Evolutionary conservation across 2,329 filamentous ascomycete species (phyloP).

Genomic region (Mariannaea sp.): DNA sequence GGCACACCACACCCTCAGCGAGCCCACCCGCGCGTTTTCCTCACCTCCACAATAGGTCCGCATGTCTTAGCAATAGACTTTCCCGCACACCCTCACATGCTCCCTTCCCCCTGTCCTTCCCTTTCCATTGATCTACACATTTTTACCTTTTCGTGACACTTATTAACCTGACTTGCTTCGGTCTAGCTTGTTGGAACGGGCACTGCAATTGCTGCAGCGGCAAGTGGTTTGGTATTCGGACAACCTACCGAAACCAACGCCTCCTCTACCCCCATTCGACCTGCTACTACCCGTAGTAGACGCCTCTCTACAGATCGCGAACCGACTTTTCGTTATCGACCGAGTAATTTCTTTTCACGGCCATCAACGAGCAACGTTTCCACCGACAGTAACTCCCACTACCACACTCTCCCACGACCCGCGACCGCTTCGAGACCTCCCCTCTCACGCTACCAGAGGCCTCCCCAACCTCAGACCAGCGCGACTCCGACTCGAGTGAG

Average conservation of each 20-base stretch:
- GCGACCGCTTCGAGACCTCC: constrained; percentile 44
- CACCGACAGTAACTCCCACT: constrained; percentile 39
- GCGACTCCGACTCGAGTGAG: constrained; percentile 47
- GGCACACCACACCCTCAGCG: constrained; percentile 16
- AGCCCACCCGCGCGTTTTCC: constrained; percentile 22
- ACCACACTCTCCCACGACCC: constrained; percentile 39
- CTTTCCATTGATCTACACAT: constrained; percentile 25
- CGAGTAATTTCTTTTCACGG: constrained; percentile 43
- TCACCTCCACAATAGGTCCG: constrained; percentile 30
- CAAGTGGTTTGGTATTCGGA: constrained; percentile 63
- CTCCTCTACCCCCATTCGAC: constrained; percentile 37
- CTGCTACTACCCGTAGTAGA: constrained; percentile 37
- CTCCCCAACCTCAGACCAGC: constrained; percentile 47
- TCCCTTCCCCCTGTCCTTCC: constrained; percentile 22
- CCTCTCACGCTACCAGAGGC: constrained; percentile 45
- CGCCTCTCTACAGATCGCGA: constrained; percentile 44
- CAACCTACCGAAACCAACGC: constrained; percentile 53
- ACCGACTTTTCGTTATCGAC: constrained; percentile 36
- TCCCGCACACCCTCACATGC: constrained; percentile 26
- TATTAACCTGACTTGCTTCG: constrained; percentile 30
- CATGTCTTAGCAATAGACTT: constrained; percentile 33
- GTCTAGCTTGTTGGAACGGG: constrained; percentile 64
- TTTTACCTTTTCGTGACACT: constrained; percentile 17
- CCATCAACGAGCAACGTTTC: constrained; percentile 50
- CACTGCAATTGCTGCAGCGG: constrained; percentile 64